Conservation (phyloP, 495 filamentous ascomycete species). For the Hypoxylon fuscum region DNA sequence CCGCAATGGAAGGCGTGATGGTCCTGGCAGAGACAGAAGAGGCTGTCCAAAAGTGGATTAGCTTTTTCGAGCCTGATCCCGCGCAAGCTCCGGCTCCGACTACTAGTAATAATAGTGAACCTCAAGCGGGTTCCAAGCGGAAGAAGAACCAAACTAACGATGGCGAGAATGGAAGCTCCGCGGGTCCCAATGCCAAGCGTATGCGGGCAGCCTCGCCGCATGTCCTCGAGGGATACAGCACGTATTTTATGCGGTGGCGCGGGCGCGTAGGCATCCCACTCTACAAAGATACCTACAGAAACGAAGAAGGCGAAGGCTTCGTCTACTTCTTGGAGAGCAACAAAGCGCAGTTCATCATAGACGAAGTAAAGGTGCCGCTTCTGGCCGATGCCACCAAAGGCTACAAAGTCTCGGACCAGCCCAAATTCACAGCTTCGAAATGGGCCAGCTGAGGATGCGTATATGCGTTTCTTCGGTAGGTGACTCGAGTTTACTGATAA, state of each 20-base stretch:
- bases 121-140: slow-evolving; percentile 10
- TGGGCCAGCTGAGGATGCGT: not conserved
- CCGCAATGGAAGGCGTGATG: slow-evolving; percentile 6
- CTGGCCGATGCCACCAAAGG: not conserved
- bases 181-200: not conserved
- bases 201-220: slow-evolving; percentile 4
- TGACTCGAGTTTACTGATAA: not conserved
- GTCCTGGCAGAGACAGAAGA: slow-evolving; percentile 2
- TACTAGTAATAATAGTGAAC: not conserved
- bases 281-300: not conserved
- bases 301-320: slow-evolving; percentile 14
- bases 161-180: not conserved
- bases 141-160: slow-evolving; percentile 2
- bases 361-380: slow-evolving; percentile 2
- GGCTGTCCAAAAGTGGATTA: slow-evolving; percentile 1
- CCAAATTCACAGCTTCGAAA: slow-evolving; percentile 2
- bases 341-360: slow-evolving; percentile 23
- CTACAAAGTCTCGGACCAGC: slow-evolving; percentile 15
- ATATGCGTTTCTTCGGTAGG: not conserved
- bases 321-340: slow-evolving; percentile 9
- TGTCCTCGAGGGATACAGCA: not conserved
- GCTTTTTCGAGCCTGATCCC: not conserved
- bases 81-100: not conserved
- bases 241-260: slow-evolving; percentile 13
- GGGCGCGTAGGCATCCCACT: slow-evolving; percentile 1